phyloP scores from a whole-genome alignment of 306 rosid species.

The Vigna reflexopilosa region DNA sequence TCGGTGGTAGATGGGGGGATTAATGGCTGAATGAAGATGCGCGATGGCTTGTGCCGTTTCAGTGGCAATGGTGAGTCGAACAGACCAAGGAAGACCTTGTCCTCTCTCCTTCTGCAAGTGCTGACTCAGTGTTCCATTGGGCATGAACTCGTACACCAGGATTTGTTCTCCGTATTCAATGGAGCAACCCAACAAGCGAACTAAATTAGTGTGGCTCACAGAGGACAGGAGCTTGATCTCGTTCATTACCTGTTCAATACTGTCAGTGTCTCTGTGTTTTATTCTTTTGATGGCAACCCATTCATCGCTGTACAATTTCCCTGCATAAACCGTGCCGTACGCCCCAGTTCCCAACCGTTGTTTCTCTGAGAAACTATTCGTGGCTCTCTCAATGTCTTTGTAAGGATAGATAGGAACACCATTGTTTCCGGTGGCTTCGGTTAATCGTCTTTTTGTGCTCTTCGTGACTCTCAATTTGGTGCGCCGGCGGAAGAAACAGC shows the following conservation, averaged over 20 bases:
- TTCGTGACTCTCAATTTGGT: slow-evolving; percentile 60
- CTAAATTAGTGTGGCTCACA: slow-evolving; percentile 80
- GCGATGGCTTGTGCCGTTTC: slow-evolving; percentile 95
- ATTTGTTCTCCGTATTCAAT: slow-evolving; percentile 81
- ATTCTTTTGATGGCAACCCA: slow-evolving; percentile 90
- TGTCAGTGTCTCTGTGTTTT: slow-evolving; percentile 71
- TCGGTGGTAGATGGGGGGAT: slow-evolving; percentile 88
- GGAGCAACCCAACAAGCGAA: slow-evolving; percentile 86
- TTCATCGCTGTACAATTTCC: slow-evolving; percentile 65
- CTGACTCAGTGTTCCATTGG: slow-evolving; percentile 83
- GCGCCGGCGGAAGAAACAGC: slow-evolving; percentile 68
- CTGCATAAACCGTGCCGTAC: slow-evolving; percentile 90
- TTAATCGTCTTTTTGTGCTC: slow-evolving; percentile 74
- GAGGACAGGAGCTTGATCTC: slow-evolving; percentile 88
- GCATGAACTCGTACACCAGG: slow-evolving; percentile 92
- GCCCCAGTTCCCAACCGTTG: slow-evolving; percentile 87
- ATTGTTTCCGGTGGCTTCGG: slow-evolving; percentile 76
- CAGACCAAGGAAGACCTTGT: slow-evolving; percentile 77
- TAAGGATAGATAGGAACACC: slow-evolving; percentile 72
- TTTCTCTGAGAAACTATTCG: slow-evolving; percentile 81
- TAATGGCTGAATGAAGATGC: slow-evolving; percentile 75
- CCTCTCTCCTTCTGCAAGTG: slow-evolving; percentile 85
- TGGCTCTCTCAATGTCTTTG: slow-evolving; percentile 87
- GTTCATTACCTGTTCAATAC: slow-evolving; percentile 81
- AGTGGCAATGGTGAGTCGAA: slow-evolving; percentile 74